A percentile compares a stretch with the other conserved stretches of the same genome.
Conservation (phyloP, 441 rosid genomes). For the Populus tomentosa region DNA sequence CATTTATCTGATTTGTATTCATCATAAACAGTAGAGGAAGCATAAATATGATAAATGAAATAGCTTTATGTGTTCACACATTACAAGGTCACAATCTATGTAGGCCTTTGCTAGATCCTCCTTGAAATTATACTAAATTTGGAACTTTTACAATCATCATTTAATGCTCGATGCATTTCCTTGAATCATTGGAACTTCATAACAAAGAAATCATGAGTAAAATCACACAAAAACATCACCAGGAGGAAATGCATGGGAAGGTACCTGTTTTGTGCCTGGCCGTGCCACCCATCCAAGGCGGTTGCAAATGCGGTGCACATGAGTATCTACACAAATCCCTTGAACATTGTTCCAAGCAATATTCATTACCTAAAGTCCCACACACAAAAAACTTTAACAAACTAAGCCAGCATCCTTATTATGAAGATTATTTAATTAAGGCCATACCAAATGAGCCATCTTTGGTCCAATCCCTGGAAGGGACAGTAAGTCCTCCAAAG, state of each 20-base stretch:
- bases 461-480: constrained; percentile 98
- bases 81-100: not conserved
- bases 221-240: not conserved
- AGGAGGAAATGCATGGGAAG: not conserved
- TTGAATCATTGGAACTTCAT: not conserved
- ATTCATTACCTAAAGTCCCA: constrained; percentile 70
- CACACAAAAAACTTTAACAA: not conserved
- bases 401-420: not conserved
- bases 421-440: not conserved
- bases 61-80: not conserved
- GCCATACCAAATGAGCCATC: constrained; percentile 93
- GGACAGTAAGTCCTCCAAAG: constrained; percentile 75
- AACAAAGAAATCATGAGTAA: not conserved
- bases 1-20: not conserved
- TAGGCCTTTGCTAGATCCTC: not conserved
- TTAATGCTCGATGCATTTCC: not conserved
- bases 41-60: not conserved
- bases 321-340: constrained; percentile 95
- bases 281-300: constrained; percentile 93
- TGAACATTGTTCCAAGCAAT: constrained; percentile 86
- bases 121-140: not conserved
- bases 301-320: constrained; percentile 90
- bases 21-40: not conserved
- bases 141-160: not conserved
- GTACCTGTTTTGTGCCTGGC: constrained; percentile 62